Evolutionary conservation across 495 filamentous ascomycete species (phyloP), one percentile per base, ranked within the genome.

Genomic region (Talaromyces stipitatus): DNA sequence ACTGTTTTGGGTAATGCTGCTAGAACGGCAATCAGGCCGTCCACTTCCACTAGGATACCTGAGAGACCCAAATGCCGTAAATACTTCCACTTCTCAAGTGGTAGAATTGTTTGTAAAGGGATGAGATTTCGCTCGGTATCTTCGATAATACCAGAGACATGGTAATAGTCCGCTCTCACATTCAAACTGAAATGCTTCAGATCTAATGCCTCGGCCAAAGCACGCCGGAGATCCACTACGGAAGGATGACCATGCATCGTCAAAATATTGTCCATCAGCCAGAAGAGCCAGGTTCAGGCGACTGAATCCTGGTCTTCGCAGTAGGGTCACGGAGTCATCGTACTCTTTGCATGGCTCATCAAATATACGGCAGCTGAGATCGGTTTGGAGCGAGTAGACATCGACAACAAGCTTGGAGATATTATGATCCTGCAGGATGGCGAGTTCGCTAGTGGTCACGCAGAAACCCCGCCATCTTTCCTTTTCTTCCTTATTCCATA

Each of bases 371-470:
- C 58, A 64, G 52, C 60, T 58, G 24, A 67, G 27, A 41, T 57
- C 62, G 10, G 61, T 43, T n/a, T 46, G 22, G 23, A 65, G 61
- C 29, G 55, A 12, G 27, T 63, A 58, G 2, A 50, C 51, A 36
- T 64, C 59, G 55, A 64, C 52, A 22, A 52, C 43, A 2, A 67
- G 54, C 50, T 67, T 61, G 2, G 57, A 60, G 30, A 65, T 55
- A 32, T 59, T 41, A 55, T 61, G 51, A 8, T 50, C 45, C 26
- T 54, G 28, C 59, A 60, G 10, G 45, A 54, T 24, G 20, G 54
- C 50, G 26, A 65, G 54, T 24, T 60, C 22, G 38, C 61, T 59
- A 48, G 56, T 58, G 41, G 58, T 60, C 27, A 65, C 59, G 9
- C 55, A 27, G 55, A 58, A 58, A 12, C 65, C 65, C 41, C 61